Base-by-base conservation (phyloP, 2,329 filamentous ascomycete species). In the Penicillium sp. region DNA sequence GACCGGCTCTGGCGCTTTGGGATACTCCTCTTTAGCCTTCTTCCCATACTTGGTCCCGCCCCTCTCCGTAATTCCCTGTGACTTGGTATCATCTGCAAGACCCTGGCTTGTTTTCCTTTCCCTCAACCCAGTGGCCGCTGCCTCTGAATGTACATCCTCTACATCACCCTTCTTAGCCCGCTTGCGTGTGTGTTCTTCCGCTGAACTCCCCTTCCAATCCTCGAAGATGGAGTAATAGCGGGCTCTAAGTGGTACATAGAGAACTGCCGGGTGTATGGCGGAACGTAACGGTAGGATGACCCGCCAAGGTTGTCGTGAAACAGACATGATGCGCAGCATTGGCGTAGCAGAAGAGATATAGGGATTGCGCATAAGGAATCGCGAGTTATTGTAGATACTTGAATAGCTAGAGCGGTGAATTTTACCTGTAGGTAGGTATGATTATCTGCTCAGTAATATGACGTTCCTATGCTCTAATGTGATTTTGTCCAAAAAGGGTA, bases 1-100 rank as follows among this genome's bases (percentile, higher is more conserved):
- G 12, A 82, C 70, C 12, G 78, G 79, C 60, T 73, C 74, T 2
- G 80, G 80, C n/a, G 78, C 78, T 57, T 80, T 73, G 1, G 79
- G 80, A 69, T 77, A 71, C 49, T 80, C 78, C 59, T 76, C 57
- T 66, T 81, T 78, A 3, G 76, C 74, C 64, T 75, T 75, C 62
- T 72, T 64, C 41, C 70, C 70, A 41, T 69, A 67, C 19, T 70
- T 65, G 9, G 60, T 61, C 22, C 73, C 69, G 49, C 76, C 75
- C 50, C 73, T 68, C 60, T 79, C 73, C 11, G 71, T 74, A 30
- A 69, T 75, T 5, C 67, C 77, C 43, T 74, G 67, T 25, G 72
- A 76, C 53, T 72, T 71, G 16, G 72, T 72, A n/a, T 72, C 66
- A 47, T 76, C 70, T 35, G 68, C 67, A 36, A 69, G 60, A 4